Conservation (phyloP, 163 green algal species). For the Chlorella variabilis region DNA sequence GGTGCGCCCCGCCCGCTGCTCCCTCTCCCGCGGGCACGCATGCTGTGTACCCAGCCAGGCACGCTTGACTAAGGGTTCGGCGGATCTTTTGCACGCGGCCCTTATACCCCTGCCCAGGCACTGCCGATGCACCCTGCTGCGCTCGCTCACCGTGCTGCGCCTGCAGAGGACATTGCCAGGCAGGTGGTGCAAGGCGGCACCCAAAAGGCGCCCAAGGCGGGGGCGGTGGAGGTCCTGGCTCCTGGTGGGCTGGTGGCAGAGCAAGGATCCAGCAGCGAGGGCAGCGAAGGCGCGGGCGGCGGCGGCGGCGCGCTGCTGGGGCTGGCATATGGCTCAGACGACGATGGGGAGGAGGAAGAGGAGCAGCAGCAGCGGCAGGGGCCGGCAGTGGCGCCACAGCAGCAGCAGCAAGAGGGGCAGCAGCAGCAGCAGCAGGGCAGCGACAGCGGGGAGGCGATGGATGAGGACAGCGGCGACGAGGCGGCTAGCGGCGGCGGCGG, state of each 20-base stretch:
- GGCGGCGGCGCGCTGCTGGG: slow-evolving; percentile 35
- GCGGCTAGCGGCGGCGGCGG: background rate
- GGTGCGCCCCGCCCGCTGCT: slow-evolving; percentile 1
- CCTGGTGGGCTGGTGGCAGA: slow-evolving; percentile 22
- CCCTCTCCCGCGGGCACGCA: no score
- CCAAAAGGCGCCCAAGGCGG: background rate
- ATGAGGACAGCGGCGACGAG: background rate
- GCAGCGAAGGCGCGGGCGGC: background rate
- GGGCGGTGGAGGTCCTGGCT: slow-evolving; percentile 30
- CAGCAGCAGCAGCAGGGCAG: background rate
- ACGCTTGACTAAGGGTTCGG: no score
- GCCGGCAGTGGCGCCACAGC: background rate
- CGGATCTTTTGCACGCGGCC: no score
- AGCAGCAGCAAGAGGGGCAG: background rate
- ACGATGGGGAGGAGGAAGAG: slow-evolving; percentile 20
- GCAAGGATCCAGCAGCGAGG: background rate
- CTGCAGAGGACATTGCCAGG: slow-evolving; percentile 34
- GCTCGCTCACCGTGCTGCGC: background rate
- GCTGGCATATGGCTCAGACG: slow-evolving; percentile 43
- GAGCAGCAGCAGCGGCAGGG: background rate
- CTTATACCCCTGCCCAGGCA: no score
- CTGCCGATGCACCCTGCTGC: background rate
- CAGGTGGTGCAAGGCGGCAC: background rate
- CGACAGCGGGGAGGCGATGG: background rate
- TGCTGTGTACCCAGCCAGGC: no score